phyloP scores from a whole-genome alignment of 768 basidiomycete species.

The Tulasnella sp. region DNA sequence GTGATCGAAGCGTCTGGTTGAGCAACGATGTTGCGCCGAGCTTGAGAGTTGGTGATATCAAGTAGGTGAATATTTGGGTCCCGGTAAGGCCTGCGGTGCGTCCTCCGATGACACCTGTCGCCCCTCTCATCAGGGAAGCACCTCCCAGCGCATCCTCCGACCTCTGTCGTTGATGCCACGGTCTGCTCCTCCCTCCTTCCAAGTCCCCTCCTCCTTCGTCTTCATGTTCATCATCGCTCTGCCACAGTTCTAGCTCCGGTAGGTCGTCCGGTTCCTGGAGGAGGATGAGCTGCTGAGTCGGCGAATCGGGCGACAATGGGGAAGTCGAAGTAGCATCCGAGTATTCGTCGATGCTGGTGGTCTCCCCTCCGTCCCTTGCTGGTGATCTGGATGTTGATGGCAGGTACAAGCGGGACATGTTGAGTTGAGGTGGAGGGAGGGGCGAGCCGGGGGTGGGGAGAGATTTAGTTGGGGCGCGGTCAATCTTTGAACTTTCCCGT shows the following conservation, averaged over 20 bases:
- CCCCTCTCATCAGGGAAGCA: neutral
- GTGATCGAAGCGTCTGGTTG: neutral
- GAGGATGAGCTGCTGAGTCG: constrained; percentile 16
- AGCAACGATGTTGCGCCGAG: constrained; percentile 8
- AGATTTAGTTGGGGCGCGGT: constrained; percentile 5
- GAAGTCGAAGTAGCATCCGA: neutral
- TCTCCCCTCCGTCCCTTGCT: neutral
- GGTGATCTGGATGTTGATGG: neutral
- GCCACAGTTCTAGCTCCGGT: constrained; percentile 22
- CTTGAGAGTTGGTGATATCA: constrained; percentile 19
- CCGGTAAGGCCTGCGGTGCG: neutral
- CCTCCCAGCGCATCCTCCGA: neutral
- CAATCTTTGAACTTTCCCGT: constrained; percentile 11
- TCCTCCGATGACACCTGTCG: neutral
- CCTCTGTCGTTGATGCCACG: neutral
- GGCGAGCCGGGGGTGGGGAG: neutral
- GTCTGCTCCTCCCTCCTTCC: neutral
- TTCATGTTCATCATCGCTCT: constrained; percentile 19
- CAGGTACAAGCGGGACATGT: neutral
- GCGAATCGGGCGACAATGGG: constrained; percentile 14
- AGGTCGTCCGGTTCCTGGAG: constrained; percentile 18
- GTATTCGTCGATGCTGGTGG: neutral
- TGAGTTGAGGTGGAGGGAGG: neutral
- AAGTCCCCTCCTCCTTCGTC: neutral
- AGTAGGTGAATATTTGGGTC: constrained; percentile 6